phyloP scores from a whole-genome alignment of 2,329 filamentous ascomycete genomes.

The Epichloe festucae region DNA sequence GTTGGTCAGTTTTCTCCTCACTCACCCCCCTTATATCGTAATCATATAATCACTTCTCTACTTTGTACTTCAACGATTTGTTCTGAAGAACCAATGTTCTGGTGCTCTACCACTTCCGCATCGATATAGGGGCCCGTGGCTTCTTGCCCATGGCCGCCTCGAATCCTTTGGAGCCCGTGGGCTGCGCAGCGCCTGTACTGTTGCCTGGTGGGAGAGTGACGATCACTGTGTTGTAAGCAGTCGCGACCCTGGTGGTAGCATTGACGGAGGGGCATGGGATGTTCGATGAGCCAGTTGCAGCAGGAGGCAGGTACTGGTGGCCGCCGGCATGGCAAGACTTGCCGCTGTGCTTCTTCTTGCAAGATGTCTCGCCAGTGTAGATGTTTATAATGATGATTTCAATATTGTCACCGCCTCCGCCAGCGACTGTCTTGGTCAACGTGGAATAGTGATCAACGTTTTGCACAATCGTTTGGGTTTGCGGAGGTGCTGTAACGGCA shows the following conservation, averaged over 20 bases:
- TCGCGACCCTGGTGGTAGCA: constrained; percentile 19
- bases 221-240: constrained; percentile 24
- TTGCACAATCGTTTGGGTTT: constrained; percentile 6
- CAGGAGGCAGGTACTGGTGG: constrained; percentile 1
- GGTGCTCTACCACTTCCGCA: constrained; percentile 1
- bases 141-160: not conserved
- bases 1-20: not conserved
- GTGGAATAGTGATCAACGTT: constrained; percentile 11
- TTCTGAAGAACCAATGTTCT: not conserved
- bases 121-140: not conserved
- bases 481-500: constrained; percentile 13
- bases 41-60: not conserved
- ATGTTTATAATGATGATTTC: constrained; percentile 20
- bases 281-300: constrained; percentile 5
- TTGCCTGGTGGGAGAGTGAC: constrained; percentile 14
- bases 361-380: constrained; percentile 17
- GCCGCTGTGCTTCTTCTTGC: constrained; percentile 16
- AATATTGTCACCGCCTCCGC: constrained; percentile 14
- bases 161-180: not conserved
- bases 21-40: not conserved
- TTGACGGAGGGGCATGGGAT: constrained; percentile 12
- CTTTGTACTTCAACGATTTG: not conserved
- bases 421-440: constrained; percentile 12
- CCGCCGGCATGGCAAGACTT: constrained; percentile 11
- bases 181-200: not conserved